Conservation (phyloP, 225 moss, liverwort and hornwort species). For the Physcomitrellopsis africana region DNA sequence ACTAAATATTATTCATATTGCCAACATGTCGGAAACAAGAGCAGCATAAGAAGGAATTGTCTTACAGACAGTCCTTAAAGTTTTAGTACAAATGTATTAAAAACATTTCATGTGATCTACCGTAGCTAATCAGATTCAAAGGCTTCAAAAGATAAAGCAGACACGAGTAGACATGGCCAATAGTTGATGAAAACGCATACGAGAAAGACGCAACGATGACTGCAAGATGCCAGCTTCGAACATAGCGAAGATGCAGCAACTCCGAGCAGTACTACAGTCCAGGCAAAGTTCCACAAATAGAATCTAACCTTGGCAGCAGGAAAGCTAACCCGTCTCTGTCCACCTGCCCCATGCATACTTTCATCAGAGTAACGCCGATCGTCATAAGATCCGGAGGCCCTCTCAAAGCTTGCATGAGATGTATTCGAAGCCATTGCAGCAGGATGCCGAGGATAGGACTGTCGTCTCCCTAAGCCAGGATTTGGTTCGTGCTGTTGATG, state of each 20-base stretch:
- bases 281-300: not conserved
- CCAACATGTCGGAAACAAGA: not conserved
- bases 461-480: slow-evolving; percentile 22
- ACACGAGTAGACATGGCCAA: not conserved
- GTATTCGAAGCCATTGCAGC: slow-evolving; percentile 8
- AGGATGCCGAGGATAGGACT: slow-evolving; percentile 35
- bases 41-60: too few species aligned
- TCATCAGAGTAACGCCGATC: slow-evolving; percentile 20
- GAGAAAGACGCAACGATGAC: not conserved
- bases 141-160: not conserved
- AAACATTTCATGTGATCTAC: too few species aligned
- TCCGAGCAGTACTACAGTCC: not conserved
- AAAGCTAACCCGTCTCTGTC: slow-evolving; percentile 12
- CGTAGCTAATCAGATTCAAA: not conserved
- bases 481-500: slow-evolving; percentile 17
- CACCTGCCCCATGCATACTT: slow-evolving; percentile 14
- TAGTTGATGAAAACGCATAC: not conserved
- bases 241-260: not conserved
- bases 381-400: slow-evolving; percentile 11
- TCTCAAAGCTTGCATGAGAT: slow-evolving; percentile 18
- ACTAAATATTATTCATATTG: slow-evolving; percentile 15
- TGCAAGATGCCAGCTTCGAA: not conserved
- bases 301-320: slow-evolving; percentile 33
- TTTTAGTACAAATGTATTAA: too few species aligned
- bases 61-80: too few species aligned